Evolutionary conservation across 1,284 basidiomycete species (phyloP), one percentile per base, ranked within the genome.

Genomic region (Microbotryum violaceum): DNA sequence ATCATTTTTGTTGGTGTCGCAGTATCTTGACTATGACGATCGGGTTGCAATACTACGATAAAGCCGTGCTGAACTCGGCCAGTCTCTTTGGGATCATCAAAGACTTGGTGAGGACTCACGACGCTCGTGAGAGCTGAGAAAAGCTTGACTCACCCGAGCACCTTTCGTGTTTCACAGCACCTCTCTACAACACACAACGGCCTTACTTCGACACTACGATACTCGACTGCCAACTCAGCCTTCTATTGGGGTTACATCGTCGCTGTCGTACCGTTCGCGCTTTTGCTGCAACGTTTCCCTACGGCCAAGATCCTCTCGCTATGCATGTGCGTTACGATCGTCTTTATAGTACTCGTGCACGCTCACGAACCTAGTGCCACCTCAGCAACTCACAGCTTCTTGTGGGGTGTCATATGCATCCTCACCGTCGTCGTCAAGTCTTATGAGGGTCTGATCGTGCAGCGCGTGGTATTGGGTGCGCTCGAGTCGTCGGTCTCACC

Each of bases 81-180:
- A 75, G 77, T 16, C 74, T 80, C 29, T 81, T 80, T 67, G 79
- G 79, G 7, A 77, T 81, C 61, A 71, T 79, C 60, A 72, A 72
- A 46, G 79, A 80, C 60, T 74, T 79, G 3, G 70, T 23, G 44
- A 14, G 31, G 23, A 45, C 49, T 25, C 6, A 14, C 21, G 42
- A 45, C 25, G 9, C 18, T 25, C 21, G 47, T 6, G 54, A 29
- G 18, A 29, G 31, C 2, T 10, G 31, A 31, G 23, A 33, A n/a
- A 27, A 50, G 12, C 27, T 42, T 51, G 23, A 9, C n/a, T 42
- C 37, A 16, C 12, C 16, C 12, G 2, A 42, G 5, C 12, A 42
- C 12, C 12, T 42, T 31, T 5, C 37, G 12, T 54, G 44, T 61
- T 21, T 56, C 44, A 7, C 49, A 27, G 48, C 42, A 71, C 48